Evolutionary conservation across 495 filamentous ascomycete genomes (phyloP), one percentile per base, ranked within the genome.

Genomic region (Echria macrotheca): DNA sequence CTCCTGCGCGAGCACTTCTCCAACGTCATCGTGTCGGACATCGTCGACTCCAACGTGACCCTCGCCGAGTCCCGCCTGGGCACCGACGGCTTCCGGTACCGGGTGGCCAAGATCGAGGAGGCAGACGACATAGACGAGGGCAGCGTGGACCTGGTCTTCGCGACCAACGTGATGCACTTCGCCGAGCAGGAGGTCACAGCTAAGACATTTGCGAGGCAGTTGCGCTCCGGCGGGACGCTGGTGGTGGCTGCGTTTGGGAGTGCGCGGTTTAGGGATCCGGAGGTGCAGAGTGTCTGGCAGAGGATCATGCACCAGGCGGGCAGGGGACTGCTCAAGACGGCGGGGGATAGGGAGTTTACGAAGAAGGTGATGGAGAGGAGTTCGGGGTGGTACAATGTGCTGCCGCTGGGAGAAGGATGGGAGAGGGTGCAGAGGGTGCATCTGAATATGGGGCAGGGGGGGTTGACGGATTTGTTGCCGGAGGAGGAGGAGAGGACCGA

Each of bases 1-100:
- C 22, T 18, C 22, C 41, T 44, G 7, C 41, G 41, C 41, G 9
- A 21, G 9, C 21, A 15, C 22, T 44, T 44, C 24, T 5, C 7
- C 2, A 18, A 44, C 41, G 41, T 44, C 41, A 44, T 44, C 41
- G 41, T 44, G 5, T 44, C 41, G 5, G 41, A 44, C 41, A 44
- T 44, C 24, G 41, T 29, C 9, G 22, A 21, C 41, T 10, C 7
- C 7, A 44, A 44, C 24, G 23, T 44, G 5, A 18, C 8, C 22
- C 41, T 44, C 22, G 41, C 41, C 22, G 18, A 18, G 5, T 9
- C 22, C 22, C 41, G 21, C 24, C 41, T 44, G 1, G 22, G 22
- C 41, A 29, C 41, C 24, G 21, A 26, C 7, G 41, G 41, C 9
- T 44, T 28, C 41, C 21, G 10, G 22, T 44, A 24, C 41, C 41